Base-by-base conservation (phyloP, 73 alveolate species). In the Durusdinium trenchii region DNA sequence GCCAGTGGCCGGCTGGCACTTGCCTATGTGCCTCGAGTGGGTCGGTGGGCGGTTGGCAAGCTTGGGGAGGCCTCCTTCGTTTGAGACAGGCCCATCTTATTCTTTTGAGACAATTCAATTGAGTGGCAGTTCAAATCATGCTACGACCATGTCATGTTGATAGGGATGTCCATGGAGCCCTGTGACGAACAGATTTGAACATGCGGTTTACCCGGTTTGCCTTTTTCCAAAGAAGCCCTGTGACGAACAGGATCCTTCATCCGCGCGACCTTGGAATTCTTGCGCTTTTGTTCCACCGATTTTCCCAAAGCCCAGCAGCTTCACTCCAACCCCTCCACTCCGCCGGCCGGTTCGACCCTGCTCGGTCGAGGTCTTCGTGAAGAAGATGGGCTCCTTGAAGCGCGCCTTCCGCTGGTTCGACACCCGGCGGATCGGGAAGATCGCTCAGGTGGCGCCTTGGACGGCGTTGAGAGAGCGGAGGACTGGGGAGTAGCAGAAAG, bases 381-480 rank as follows among this genome's bases (percentile, higher is more conserved):
- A 91, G 89, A 91, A 91, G 85, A 50, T 91, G 90, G 98, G 98
- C 26, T 91, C 98, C 40, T 45, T 91, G 78, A 91, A 69, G 98
- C 98, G 98, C 40, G 98, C 98, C 57, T 91, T 91, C 78, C 64
- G 69, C 38, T 91, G 98, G 98, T 91, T 91, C 57, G 98, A 91
- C 76, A 91, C 98, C 45, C 84, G 98, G n/a, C 84, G 85, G 47
- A 91, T 54, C 50, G 90, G 98, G 32, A 91, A 91, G 98, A 91
- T 91, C 28, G 90, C 98, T 0, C 98, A 91, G 50, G 98, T 91
- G 43, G 98, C 32, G 57, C 51, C 91, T 81, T 50, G 91, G 7
- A 62, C 43, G 43, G 38, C 43, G 7, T 62, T 35, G 76, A 26
- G 76, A 20, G 18, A 40, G n/a, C 54, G 42, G 12, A 23, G 32